Percentiles rank a stretch among this genome's conserved stretches.
Evolutionary conservation across 169 alveolate genomes (phyloP).

Genomic region (Plasmodium blacklocki): DNA sequence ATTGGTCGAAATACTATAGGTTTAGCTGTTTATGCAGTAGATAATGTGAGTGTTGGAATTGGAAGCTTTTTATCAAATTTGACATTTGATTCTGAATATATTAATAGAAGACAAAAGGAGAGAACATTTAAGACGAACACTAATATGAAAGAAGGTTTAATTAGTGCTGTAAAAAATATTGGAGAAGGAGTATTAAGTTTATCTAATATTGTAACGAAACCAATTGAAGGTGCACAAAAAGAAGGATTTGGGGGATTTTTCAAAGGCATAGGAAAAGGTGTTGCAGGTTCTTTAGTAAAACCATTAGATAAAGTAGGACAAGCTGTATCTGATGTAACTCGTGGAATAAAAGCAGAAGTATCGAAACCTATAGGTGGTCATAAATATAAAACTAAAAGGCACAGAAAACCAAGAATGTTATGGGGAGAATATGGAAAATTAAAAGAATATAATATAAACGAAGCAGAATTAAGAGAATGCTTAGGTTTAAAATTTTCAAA

Average conservation of each 20-base stretch:
- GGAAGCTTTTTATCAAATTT: slow-evolving; percentile 89
- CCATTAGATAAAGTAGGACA: slow-evolving; percentile 94
- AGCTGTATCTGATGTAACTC: slow-evolving; percentile 91
- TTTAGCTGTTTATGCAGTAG: slow-evolving; percentile 92
- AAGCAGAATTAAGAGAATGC: slow-evolving; percentile 87
- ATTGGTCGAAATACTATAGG: slow-evolving; percentile 91
- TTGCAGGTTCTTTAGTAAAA: slow-evolving; percentile 93
- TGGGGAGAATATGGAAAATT: slow-evolving; percentile 90
- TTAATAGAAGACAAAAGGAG: slow-evolving; percentile 89
- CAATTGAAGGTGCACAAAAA: slow-evolving; percentile 93
- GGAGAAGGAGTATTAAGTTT: slow-evolving; percentile 92
- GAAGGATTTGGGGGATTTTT: slow-evolving; percentile 92
- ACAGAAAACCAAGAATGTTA: slow-evolving; percentile 91
- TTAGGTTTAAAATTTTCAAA: slow-evolving; percentile 85
- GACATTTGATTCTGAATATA: slow-evolving; percentile 92
- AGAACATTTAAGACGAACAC: slow-evolving; percentile 79
- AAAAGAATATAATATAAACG: slow-evolving; percentile 83
- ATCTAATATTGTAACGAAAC: slow-evolving; percentile 91
- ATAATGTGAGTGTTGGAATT: slow-evolving; percentile 89
- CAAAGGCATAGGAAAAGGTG: slow-evolving; percentile 92
- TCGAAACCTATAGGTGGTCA: slow-evolving; percentile 85
- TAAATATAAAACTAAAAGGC: slow-evolving; percentile 82
- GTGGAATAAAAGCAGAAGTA: slow-evolving; percentile 91
- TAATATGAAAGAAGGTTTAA: slow-evolving; percentile 89
- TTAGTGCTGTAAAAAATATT: slow-evolving; percentile 89